A percentile compares a stretch with the other conserved stretches of the same genome.
phyloP scores from a whole-genome alignment of 495 filamentous ascomycete species.

The Penicillium desertorum region DNA sequence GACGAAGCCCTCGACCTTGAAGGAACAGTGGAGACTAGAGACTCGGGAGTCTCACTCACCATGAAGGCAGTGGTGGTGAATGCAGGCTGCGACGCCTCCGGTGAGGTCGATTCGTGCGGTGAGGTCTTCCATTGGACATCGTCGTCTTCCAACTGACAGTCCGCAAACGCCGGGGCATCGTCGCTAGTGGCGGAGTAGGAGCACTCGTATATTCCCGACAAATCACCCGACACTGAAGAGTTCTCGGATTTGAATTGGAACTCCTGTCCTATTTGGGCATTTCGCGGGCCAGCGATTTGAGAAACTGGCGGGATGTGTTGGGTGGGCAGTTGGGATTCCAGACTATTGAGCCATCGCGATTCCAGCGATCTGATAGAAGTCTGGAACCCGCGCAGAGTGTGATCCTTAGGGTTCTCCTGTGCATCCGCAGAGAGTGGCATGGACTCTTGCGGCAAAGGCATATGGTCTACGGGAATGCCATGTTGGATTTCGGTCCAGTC shows the following conservation, averaged over 20 bases:
- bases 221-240: conserved; percentile 43
- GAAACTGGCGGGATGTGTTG: conserved; percentile 33
- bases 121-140: conserved; percentile 34
- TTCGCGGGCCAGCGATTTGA: conserved; percentile 25
- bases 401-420: conserved; percentile 28
- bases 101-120: conserved; percentile 27
- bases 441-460: conserved; percentile 21
- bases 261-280: conserved; percentile 28
- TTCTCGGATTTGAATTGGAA: conserved; percentile 45
- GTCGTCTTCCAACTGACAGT: conserved; percentile 36
- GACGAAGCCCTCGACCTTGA: conserved; percentile 32
- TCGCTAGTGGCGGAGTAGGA: conserved; percentile 42
- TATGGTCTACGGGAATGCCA: conserved; percentile 23
- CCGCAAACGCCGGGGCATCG: conserved; percentile 34
- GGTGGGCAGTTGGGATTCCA: conserved; percentile 41
- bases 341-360: conserved; percentile 39
- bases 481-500: conserved; percentile 33
- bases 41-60: conserved; percentile 42
- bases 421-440: conserved; percentile 27
- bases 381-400: conserved; percentile 28
- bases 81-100: conserved; percentile 27
- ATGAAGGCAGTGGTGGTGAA: conserved; percentile 41
- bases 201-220: conserved; percentile 38
- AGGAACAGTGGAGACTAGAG: conserved; percentile 28
- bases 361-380: conserved; percentile 36